Percentiles rank a stretch among this genome's conserved stretches.
Conservation (phyloP, 257 asterid genomes). For the Capsicum chinense region DNA sequence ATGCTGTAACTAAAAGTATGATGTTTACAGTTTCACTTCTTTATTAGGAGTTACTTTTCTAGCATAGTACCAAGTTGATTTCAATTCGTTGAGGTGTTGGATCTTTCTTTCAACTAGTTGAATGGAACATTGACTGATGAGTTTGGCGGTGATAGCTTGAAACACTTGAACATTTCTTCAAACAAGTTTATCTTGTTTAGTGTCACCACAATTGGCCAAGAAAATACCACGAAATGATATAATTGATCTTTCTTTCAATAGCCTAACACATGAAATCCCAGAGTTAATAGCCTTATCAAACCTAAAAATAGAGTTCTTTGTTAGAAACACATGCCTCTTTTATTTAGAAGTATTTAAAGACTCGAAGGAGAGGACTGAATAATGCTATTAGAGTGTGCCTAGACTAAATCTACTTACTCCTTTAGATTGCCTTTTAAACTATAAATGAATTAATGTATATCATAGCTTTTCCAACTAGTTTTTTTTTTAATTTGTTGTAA, state of each 20-base stretch:
- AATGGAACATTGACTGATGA: constrained; percentile 71
- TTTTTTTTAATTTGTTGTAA: too few species aligned
- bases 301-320: constrained; percentile 68
- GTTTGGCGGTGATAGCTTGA: constrained; percentile 63
- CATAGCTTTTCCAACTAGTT: too few species aligned
- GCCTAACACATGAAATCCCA: constrained; percentile 76
- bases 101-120: constrained; percentile 66
- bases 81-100: constrained; percentile 52
- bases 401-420: too few species aligned
- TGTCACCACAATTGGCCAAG: constrained; percentile 58
- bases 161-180: constrained; percentile 73
- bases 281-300: constrained; percentile 47
- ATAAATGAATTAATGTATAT: too few species aligned
- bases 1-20: background rate
- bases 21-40: constrained; percentile 18
- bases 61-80: constrained; percentile 54
- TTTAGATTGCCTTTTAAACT: too few species aligned
- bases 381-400: too few species aligned
- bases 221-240: constrained; percentile 60
- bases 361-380: too few species aligned
- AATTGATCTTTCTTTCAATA: constrained; percentile 79
- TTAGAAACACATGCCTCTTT: constrained; percentile 47
- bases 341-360: too few species aligned
- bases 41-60: background rate
- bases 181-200: constrained; percentile 65